Evolutionary conservation across 2,329 filamentous ascomycete genomes (phyloP), one percentile per base, ranked within the genome.

Genomic region (Phyllachora maydis): DNA sequence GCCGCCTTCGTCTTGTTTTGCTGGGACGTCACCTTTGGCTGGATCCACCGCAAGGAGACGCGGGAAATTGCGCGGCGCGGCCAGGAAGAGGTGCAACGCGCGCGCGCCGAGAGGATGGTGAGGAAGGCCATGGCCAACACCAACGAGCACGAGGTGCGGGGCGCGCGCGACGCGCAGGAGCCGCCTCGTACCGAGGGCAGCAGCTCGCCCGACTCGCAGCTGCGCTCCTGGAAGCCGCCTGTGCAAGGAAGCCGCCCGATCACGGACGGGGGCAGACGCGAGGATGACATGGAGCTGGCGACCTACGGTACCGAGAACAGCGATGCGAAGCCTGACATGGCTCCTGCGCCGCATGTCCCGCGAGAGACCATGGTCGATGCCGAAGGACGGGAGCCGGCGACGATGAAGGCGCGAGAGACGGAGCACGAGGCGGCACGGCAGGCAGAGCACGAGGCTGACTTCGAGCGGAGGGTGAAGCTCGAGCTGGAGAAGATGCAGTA

Each of bases 1-100:
- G 74, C 66, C 1, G 71, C 73, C 0, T 50, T 66, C 14, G 45
- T 78, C 23, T 71, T 76, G 61, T 61, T 79, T 21, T 61, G 56
- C 33, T 78, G 68, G 57, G 72, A 81, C 33, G 18, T 78, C 5
- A 45, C 33, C 0, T 65, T 56, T 29, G 74, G 72, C 0, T 79
- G 71, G 72, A 34, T 52, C 2, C 50, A 68, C 35, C 56, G 71
- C 3, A 38, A 65, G 4, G 59, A 73, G 30, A 76, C 71, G 0
- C 60, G 71, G 1, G 48, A 59, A 10, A 69, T 74, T 19, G 66
- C 72, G 3, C 51, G 49, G 3, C 54, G 55, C 21, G 66, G 67
- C 3, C 54, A 60, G 12, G 34, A 47, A 14, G 56, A 62, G 18
- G 35, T 62, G 14, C 51, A 59, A 33, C 34, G 38, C 7, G 48